phyloP scores from a whole-genome alignment of 225 moss, liverwort and hornwort genomes.

The Sphagnum contortum region DNA sequence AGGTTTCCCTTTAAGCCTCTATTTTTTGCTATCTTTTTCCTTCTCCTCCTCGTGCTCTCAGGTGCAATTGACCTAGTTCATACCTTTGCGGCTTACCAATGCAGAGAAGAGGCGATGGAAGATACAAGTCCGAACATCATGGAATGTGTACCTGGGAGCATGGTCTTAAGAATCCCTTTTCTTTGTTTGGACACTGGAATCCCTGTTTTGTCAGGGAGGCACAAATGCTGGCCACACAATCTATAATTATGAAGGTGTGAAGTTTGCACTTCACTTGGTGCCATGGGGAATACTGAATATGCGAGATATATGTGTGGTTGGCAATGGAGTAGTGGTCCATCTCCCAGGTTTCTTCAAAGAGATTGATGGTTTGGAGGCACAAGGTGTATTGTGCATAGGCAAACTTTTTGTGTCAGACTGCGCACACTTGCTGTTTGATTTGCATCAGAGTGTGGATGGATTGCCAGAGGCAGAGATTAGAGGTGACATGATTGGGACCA shows the following conservation, averaged over 20 bases:
- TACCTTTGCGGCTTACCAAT: too few relatives aligned
- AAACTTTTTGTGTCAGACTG: constrained; percentile 87
- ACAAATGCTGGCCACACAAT: constrained; percentile 98
- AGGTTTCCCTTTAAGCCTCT: too few relatives aligned
- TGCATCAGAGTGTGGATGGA: constrained; percentile 73
- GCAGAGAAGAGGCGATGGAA: too few relatives aligned
- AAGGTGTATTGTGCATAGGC: constrained; percentile 65
- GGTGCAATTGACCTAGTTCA: background rate
- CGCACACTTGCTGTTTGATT: constrained; percentile 76
- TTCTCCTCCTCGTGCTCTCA: background rate
- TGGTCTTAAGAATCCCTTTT: too few relatives aligned
- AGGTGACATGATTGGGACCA: constrained; percentile 87
- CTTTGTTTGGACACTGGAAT: too few relatives aligned
- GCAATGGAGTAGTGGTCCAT: constrained; percentile 96
- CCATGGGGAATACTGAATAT: constrained; percentile 90
- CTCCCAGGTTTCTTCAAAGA: constrained; percentile 92
- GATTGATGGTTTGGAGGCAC: constrained; percentile 60
- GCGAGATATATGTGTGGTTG: constrained; percentile 79
- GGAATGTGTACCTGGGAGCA: too few relatives aligned
- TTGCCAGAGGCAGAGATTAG: constrained; percentile 77
- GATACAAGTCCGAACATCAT: background rate
- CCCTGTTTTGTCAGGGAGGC: constrained; percentile 53
- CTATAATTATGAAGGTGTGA: constrained; percentile 79
- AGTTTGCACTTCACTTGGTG: constrained; percentile 85
- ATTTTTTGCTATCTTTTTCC: too few relatives aligned